phyloP scores from a whole-genome alignment of 2,329 filamentous ascomycete species.

The Neurospora crassa region DNA sequence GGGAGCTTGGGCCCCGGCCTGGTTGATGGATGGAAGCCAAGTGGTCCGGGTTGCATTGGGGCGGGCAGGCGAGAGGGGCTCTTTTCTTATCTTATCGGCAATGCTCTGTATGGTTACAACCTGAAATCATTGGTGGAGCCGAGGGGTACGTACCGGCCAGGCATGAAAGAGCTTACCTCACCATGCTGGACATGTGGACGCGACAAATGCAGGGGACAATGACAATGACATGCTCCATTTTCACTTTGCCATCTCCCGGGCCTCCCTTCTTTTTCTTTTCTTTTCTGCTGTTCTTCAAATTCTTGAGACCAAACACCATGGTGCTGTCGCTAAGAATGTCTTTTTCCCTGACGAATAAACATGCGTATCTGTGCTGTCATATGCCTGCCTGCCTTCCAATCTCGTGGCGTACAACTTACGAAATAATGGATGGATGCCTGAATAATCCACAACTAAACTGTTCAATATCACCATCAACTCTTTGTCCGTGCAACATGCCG shows the following conservation, averaged over 20 bases:
- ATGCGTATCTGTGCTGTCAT: neutral
- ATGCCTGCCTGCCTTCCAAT: neutral
- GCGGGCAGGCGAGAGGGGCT: neutral
- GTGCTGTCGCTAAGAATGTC: neutral
- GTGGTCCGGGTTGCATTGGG: neutral
- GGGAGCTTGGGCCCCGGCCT: neutral
- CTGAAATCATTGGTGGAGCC: neutral
- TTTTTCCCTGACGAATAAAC: neutral
- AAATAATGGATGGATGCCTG: neutral
- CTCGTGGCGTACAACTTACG: neutral
- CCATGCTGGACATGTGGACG: neutral
- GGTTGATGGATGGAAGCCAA: neutral
- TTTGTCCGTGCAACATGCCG: neutral
- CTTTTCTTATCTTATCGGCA: neutral
- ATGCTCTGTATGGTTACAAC: neutral
- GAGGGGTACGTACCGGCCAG: neutral
- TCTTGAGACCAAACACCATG: neutral
- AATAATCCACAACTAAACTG: neutral
- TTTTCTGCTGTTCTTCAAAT: neutral
- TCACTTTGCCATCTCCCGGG: neutral
- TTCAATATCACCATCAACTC: neutral
- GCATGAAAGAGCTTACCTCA: neutral
- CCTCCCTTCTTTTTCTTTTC: neutral
- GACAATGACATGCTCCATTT: neutral
- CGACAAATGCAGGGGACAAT: neutral